Percentiles rank a stretch among this genome's conserved stretches.
Conservation (phyloP, 257 asterid species). For the Penstemon barbatus region DNA sequence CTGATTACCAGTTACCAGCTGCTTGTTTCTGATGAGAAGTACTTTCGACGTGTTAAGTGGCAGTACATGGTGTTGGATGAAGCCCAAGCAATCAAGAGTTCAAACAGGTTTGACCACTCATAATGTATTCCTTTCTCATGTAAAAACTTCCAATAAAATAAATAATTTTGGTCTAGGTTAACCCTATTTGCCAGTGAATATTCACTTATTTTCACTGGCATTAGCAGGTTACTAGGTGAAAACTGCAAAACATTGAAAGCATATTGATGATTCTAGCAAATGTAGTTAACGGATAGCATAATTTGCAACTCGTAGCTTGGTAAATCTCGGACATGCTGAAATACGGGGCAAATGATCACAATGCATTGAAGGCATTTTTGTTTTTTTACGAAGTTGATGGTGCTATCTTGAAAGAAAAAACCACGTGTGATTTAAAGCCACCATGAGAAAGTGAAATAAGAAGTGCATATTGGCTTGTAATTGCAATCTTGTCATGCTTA, state of each 20-base stretch:
- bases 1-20: constrained; percentile 97
- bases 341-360: not conserved
- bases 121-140: constrained; percentile 1
- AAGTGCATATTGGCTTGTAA: not conserved
- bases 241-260: constrained; percentile 12
- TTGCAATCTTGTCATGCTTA: not conserved
- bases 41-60: constrained; percentile 95
- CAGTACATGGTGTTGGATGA: constrained; percentile 99
- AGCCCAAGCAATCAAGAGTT: constrained; percentile 97
- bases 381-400: not conserved
- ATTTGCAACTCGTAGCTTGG: not conserved
- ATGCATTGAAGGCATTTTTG: not conserved
- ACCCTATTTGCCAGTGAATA: constrained; percentile 1
- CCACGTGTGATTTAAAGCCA: not conserved
- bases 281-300: not conserved
- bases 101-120: constrained; percentile 65
- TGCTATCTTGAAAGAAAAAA: too few species aligned
- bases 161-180: constrained; percentile 1
- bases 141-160: constrained; percentile 10
- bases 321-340: constrained; percentile 3
- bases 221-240: constrained; percentile 8
- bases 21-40: constrained; percentile 87
- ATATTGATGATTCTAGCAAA: not conserved
- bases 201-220: not conserved
- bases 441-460: not conserved